phyloP scores from a whole-genome alignment of 441 rosid species.

The Adansonia grandidieri region DNA sequence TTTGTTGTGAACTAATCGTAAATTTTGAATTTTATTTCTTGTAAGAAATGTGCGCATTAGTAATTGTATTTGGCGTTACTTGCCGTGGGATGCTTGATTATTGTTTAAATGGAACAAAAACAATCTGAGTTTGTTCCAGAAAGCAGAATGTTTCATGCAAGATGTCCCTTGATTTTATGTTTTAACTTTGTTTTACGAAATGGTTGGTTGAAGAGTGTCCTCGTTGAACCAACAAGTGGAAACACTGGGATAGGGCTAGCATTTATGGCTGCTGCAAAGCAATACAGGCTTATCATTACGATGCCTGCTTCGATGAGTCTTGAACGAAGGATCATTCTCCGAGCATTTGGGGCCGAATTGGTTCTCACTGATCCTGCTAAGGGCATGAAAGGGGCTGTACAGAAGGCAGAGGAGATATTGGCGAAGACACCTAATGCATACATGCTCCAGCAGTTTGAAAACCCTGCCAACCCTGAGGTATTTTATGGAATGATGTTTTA shows the following conservation, averaged over 20 bases:
- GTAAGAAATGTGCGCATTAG: background rate
- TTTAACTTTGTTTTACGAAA: slow-evolving; percentile 28
- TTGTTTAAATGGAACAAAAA: background rate
- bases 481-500: background rate
- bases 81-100: background rate
- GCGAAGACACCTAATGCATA: slow-evolving; percentile 77
- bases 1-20: background rate
- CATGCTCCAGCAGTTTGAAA: slow-evolving; percentile 88
- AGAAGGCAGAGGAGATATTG: slow-evolving; percentile 80
- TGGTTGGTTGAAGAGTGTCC: slow-evolving; percentile 59
- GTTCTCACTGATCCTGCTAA: slow-evolving; percentile 85
- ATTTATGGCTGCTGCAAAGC: slow-evolving; percentile 86
- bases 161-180: background rate
- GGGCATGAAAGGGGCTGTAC: slow-evolving; percentile 91
- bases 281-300: slow-evolving; percentile 76
- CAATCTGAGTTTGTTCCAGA: background rate
- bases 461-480: slow-evolving; percentile 88
- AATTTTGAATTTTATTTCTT: background rate
- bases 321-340: slow-evolving; percentile 86
- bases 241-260: slow-evolving; percentile 90
- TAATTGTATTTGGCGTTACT: background rate
- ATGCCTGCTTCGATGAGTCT: slow-evolving; percentile 96
- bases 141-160: background rate
- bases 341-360: slow-evolving; percentile 86
- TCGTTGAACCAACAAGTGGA: slow-evolving; percentile 91